Evolutionary conservation across 2,329 filamentous ascomycete species (phyloP).

Genomic region (Neopestalotiopsis sp.): DNA sequence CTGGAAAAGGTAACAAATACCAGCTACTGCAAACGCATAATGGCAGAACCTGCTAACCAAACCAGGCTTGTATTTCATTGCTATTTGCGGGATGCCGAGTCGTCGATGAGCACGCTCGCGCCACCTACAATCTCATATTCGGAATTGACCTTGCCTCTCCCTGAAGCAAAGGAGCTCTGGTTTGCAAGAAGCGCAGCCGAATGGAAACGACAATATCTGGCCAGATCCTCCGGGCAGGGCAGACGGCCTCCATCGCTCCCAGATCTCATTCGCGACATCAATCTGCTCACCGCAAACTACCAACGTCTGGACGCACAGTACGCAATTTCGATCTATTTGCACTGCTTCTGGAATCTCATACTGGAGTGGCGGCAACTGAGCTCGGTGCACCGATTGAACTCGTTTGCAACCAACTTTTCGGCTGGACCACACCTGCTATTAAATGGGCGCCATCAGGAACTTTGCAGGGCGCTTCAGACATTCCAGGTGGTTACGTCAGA

Average conservation of each 20-base stretch:
- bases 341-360: slow-evolving; percentile 69
- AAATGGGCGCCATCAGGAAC: slow-evolving; percentile 63
- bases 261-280: slow-evolving; percentile 62
- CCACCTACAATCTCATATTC: slow-evolving; percentile 71
- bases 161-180: slow-evolving; percentile 68
- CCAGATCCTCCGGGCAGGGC: slow-evolving; percentile 40
- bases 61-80: slow-evolving; percentile 65
- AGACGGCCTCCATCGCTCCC: slow-evolving; percentile 55
- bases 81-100: slow-evolving; percentile 69
- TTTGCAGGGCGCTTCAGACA: slow-evolving; percentile 60
- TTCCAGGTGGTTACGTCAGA: slow-evolving; percentile 49
- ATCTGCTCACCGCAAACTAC: slow-evolving; percentile 53
- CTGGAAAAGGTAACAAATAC: slow-evolving; percentile 59
- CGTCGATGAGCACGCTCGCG: slow-evolving; percentile 69
- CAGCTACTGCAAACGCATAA: too few species aligned
- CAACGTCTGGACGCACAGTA: slow-evolving; percentile 60
- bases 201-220: slow-evolving; percentile 67
- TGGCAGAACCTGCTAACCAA: background rate
- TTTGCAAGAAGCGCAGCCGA: slow-evolving; percentile 64
- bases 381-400: slow-evolving; percentile 51
- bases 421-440: slow-evolving; percentile 51
- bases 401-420: slow-evolving; percentile 47
- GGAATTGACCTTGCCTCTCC: slow-evolving; percentile 70
- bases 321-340: slow-evolving; percentile 64
- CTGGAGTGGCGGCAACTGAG: slow-evolving; percentile 69